Evolutionary conservation across 164 flowering plant species (phyloP), one percentile per base, ranked within the genome.

Genomic region (Magnolia kwangsiensis): DNA sequence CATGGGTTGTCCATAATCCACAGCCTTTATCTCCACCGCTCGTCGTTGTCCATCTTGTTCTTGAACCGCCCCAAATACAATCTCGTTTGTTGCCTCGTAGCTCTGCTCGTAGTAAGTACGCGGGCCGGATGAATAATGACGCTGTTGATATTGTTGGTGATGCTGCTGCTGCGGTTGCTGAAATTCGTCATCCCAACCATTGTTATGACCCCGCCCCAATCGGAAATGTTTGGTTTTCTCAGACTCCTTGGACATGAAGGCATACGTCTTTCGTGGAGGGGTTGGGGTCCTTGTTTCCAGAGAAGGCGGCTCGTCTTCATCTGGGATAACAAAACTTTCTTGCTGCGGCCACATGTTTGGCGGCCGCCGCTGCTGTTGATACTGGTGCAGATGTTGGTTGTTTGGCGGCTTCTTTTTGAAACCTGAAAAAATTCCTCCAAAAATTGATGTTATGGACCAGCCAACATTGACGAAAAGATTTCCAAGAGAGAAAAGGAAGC

Each of bases 1-100:
- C 8, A 77, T 31, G 7, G 88, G 79, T 80, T 81, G 81, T 50
- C 89, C 90, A 81, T 90, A 87, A 69, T 91, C 85, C 19, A 88
- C 83, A 49, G 96, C 88, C 85, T 90, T 89, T n/a, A 89, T 85
- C 59, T 85, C 92, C 70, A 79, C 79, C 14, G 87, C 69, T 72
- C 83, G 81, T 7, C 74, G 87, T 71, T 79, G 81, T 20, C 80
- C 82, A 8, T 78, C 86, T 75, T 88, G 87, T 80, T 91, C 96
- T 77, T 92, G 97, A 70, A 91, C 92, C 45, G 97, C 96, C 67
- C 98, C 97, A 83, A 92, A 94, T 19, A 92, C 89, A 10, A 90
- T 81, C 88, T 94, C 98, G 20, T 84, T 88, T 68, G 90, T 90
- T 7, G 83, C 83, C 81, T 89, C 95, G 55, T 45, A 63, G 87